phyloP scores from a whole-genome alignment of 345 rosid genomes.

The Cardamine occulta region DNA sequence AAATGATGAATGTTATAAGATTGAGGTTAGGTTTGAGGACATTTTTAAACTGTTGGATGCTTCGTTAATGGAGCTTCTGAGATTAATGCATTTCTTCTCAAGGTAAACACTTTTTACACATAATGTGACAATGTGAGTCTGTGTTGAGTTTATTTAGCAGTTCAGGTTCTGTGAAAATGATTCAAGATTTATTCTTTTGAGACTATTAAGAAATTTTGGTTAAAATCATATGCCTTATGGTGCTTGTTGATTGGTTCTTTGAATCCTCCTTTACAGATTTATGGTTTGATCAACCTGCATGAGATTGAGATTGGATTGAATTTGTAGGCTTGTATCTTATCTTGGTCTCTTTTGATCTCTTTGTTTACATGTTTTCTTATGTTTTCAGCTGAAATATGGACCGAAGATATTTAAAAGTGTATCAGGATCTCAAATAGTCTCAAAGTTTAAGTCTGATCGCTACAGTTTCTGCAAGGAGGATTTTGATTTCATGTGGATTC shows the following conservation, averaged over 20 bases:
- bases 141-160: not conserved
- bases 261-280: not conserved
- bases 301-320: constrained; percentile 6
- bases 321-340: not conserved
- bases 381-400: constrained; percentile 66
- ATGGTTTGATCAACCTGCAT: constrained; percentile 13
- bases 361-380: constrained; percentile 13
- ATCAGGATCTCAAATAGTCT: constrained; percentile 62
- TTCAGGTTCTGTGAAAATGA: not conserved
- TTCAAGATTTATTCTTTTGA: not conserved
- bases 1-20: constrained; percentile 55
- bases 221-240: not conserved
- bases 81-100: constrained; percentile 62
- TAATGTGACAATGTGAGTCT: not conserved
- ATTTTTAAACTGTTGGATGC: constrained; percentile 60
- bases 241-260: not conserved
- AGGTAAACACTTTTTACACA: constrained; percentile 46
- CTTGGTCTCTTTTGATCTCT: constrained; percentile 9
- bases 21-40: constrained; percentile 76
- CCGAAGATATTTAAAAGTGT: constrained; percentile 66
- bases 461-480: constrained; percentile 83
- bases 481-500: constrained; percentile 84
- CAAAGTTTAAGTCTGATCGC: constrained; percentile 62
- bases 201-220: not conserved
- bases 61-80: constrained; percentile 44